These are phyloP conservation scores for Sporobolomyces phaffii DNA, from an alignment of 768 basidiomycete species.

Conservation along the genomic window DNA sequence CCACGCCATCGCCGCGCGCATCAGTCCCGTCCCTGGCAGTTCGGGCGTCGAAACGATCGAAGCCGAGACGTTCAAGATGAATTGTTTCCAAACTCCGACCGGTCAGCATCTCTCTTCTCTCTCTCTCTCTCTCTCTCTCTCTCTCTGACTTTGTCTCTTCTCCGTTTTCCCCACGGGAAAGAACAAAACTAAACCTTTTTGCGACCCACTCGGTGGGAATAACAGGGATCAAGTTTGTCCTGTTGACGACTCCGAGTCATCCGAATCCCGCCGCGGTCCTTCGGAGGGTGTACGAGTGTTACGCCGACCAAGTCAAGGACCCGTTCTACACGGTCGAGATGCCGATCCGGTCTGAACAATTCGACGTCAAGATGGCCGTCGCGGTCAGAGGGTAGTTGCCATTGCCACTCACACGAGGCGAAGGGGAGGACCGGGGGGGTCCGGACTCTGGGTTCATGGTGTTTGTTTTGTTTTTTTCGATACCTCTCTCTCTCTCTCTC, in stretches of 20 bases:
- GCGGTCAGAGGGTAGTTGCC: slow-evolving; percentile 43
- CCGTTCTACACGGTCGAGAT: slow-evolving; percentile 99
- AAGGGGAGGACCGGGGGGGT: neutral
- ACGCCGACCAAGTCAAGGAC: slow-evolving; percentile 96
- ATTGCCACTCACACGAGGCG: no score
- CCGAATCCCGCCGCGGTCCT: slow-evolving; percentile 63
- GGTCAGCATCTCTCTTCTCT: slow-evolving; percentile 56
- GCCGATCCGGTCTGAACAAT: slow-evolving; percentile 88
- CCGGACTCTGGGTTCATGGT: no score
- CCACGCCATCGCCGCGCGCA: slow-evolving; percentile 90
- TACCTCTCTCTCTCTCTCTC: no score
- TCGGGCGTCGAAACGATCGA: slow-evolving; percentile 94
- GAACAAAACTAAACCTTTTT: no score
- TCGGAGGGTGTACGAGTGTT: slow-evolving; percentile 83
- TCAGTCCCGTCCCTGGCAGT: slow-evolving; percentile 66
- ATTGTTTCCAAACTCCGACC: slow-evolving; percentile 78
- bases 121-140: neutral
- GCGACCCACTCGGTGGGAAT: no score
- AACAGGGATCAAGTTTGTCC: slow-evolving; percentile 88
- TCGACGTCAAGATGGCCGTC: slow-evolving; percentile 55
- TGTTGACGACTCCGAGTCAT: slow-evolving; percentile 69
- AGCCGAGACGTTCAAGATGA: slow-evolving; percentile 90
- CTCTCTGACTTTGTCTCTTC: neutral
- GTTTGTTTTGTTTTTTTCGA: no score
- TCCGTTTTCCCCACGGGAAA: neutral